These are phyloP conservation scores for Boeremia exigua DNA, from an alignment of 2,329 filamentous ascomycete species.

Conservation along the genomic window DNA sequence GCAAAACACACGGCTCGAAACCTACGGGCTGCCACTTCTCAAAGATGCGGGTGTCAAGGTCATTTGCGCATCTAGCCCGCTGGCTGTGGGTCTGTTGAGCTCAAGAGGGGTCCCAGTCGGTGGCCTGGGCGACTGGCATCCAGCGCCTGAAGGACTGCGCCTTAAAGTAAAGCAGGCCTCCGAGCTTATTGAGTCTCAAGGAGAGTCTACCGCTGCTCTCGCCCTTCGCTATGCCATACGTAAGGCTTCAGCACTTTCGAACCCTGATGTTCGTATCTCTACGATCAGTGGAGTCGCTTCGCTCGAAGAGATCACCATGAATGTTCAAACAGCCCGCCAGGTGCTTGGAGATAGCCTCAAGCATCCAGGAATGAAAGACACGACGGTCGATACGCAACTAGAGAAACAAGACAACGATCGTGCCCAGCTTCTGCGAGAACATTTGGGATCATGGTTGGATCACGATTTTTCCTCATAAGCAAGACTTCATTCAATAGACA, in stretches of 20 bases:
- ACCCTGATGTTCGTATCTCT: not conserved
- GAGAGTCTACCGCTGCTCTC: not conserved
- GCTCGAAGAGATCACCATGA: not conserved
- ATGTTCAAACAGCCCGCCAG: not conserved
- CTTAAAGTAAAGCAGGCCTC: not conserved
- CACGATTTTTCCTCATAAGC: not conserved
- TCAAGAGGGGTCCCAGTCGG: slow-evolving; percentile 2
- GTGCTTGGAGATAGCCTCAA: not conserved
- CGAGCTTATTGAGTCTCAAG: not conserved
- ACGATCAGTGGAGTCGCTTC: slow-evolving; percentile 1
- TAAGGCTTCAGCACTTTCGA: not conserved
- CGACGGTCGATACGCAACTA: not conserved
- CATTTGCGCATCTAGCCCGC: not conserved
- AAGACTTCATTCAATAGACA: too few relatives aligned
- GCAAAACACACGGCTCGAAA: slow-evolving; percentile 3
- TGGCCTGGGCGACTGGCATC: slow-evolving; percentile 4
- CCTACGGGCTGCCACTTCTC: not conserved
- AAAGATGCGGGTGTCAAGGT: slow-evolving; percentile 1
- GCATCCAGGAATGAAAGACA: not conserved
- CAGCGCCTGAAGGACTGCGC: not conserved
- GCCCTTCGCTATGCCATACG: slow-evolving; percentile 4
- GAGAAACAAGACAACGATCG: not conserved
- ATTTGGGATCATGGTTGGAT: slow-evolving; percentile 1
- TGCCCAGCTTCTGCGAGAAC: not conserved
- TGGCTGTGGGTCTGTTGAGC: slow-evolving; percentile 2